A percentile compares a stretch with the other conserved stretches of the same genome.
Evolutionary conservation across 768 basidiomycete species (phyloP).

Genomic region (Lactifluus volemus): DNA sequence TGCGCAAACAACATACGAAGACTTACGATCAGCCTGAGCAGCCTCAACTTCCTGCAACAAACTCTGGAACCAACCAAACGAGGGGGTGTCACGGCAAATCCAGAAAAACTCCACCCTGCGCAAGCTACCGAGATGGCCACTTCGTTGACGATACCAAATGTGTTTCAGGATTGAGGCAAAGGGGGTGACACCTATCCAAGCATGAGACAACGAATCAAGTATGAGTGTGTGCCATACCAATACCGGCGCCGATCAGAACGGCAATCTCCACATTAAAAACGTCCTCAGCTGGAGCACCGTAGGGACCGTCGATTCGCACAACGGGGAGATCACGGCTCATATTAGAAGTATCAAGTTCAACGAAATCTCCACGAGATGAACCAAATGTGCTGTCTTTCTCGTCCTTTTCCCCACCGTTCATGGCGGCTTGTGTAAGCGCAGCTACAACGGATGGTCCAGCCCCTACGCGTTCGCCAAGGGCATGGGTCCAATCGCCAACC

Average conservation of each 20-base stretch:
- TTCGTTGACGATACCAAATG: slow-evolving; percentile 89
- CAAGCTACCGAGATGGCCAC: slow-evolving; percentile 66
- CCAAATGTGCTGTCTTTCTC: slow-evolving; percentile 28
- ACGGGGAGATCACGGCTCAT: slow-evolving; percentile 49
- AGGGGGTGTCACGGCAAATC: slow-evolving; percentile 90
- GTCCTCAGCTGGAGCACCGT: slow-evolving; percentile 89
- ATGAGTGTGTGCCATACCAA: slow-evolving; percentile 42
- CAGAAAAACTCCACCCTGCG: slow-evolving; percentile 92
- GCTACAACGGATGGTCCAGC: slow-evolving; percentile 71
- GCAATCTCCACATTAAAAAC: slow-evolving; percentile 82
- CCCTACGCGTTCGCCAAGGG: slow-evolving; percentile 79
- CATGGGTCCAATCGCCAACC: slow-evolving; percentile 82
- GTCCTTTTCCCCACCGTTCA: slow-evolving; percentile 67
- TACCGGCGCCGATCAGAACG: slow-evolving; percentile 88
- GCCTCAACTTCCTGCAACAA: slow-evolving; percentile 82
- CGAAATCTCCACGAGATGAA: slow-evolving; percentile 64
- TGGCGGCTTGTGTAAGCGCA: slow-evolving; percentile 67
- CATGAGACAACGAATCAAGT: neutral
- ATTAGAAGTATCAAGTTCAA: slow-evolving; percentile 57
- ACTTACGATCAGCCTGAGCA: slow-evolving; percentile 82
- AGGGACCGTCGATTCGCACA: slow-evolving; percentile 83
- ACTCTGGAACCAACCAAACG: slow-evolving; percentile 96
- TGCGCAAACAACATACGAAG: neutral
- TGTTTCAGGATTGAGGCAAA: slow-evolving; percentile 94
- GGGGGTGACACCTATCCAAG: slow-evolving; percentile 68